Evolutionary conservation across 176 grass and related monocot species (phyloP).

Genomic region (Coix lacrymajobi): DNA sequence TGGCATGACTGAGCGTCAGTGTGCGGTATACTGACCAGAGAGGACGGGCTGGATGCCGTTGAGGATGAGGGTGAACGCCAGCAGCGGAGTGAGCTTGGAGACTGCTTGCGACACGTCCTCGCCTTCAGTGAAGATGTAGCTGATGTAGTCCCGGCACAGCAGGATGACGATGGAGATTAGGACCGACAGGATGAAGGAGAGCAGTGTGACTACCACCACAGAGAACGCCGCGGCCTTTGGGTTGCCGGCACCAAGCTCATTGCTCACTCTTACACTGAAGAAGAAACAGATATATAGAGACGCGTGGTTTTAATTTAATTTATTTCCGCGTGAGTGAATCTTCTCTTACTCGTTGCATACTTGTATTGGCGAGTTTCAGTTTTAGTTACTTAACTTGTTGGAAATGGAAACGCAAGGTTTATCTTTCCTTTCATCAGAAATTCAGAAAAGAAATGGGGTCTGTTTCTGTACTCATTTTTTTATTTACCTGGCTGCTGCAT

Average conservation of each 20-base stretch:
- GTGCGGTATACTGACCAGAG: slow-evolving; percentile 45
- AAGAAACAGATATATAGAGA: no score
- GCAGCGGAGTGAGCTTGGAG: slow-evolving; percentile 36
- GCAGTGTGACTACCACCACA: slow-evolving; percentile 24
- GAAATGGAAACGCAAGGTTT: not conserved
- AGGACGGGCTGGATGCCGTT: slow-evolving; percentile 69
- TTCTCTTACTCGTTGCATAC: no score
- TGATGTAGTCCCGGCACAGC: slow-evolving; percentile 29
- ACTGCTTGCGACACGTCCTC: slow-evolving; percentile 43
- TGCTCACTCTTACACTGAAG: slow-evolving; percentile 38
- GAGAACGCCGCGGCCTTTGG: slow-evolving; percentile 53
- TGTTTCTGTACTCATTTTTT: not conserved
- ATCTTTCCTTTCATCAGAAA: not conserved
- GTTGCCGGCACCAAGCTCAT: slow-evolving; percentile 49
- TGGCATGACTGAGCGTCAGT: no score
- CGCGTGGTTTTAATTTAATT: no score
- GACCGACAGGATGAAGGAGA: slow-evolving; percentile 27
- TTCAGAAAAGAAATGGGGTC: not conserved
- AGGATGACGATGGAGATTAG: slow-evolving; percentile 34
- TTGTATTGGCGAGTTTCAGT: no score
- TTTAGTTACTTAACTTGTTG: no score
- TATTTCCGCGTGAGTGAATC: no score
- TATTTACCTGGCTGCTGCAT: slow-evolving; percentile 76
- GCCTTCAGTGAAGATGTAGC: slow-evolving; percentile 58
- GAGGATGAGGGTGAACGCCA: slow-evolving; percentile 52